Base-by-base conservation (phyloP, 805 yeast genomes). In the Millerozyma acaciae region DNA sequence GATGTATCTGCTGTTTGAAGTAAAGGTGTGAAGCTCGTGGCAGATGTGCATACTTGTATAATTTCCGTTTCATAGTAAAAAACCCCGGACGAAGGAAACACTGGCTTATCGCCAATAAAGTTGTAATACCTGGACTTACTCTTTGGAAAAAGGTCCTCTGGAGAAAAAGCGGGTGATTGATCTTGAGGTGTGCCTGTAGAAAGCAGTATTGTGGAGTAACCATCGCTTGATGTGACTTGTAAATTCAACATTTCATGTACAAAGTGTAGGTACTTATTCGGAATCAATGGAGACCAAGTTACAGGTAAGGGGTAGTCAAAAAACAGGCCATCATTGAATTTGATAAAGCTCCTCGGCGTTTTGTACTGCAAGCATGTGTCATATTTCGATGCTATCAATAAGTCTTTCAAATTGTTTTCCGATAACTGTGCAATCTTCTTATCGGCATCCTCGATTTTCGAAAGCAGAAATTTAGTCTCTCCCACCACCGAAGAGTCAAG, bases 41-140 rank as follows among this genome's bases (percentile, higher is more conserved):
- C 48, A n/a, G 41, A 47, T 2, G 67, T 53, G 18, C 57, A 48
- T 10, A 48, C 52, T 42, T 67, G 73, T 29, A 45, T 51, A 8
- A 65, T 49, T 34, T 56, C 60, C 4, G 62, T 55, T 38, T 67
- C 73, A 40, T 65, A 67, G 40, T 67, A 67, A 42, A 50, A 67
- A 1, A 67, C 39, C 2, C 73, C 71, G 2, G 58, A 48, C 3
- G 58, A 45, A 3, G 60, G 47, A 12, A 43, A 38, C 5, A 66
- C 50, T 4, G 60, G 56, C 32, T 57, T 55, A 35, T 67, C 63
- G 9, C 66, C 42, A 16, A 67, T 55, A 41, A 67, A 66, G 43
- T 66, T 66, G 43, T 44, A 56, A 43, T 48, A 62, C 18, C 51
- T 46, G 16, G 40, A 40, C 22, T 37, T 40, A 6, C 25, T 26